Evolutionary conservation across 768 basidiomycete genomes (phyloP), one percentile per base, ranked within the genome.

Genomic region (Hebeloma cylindrosporum): DNA sequence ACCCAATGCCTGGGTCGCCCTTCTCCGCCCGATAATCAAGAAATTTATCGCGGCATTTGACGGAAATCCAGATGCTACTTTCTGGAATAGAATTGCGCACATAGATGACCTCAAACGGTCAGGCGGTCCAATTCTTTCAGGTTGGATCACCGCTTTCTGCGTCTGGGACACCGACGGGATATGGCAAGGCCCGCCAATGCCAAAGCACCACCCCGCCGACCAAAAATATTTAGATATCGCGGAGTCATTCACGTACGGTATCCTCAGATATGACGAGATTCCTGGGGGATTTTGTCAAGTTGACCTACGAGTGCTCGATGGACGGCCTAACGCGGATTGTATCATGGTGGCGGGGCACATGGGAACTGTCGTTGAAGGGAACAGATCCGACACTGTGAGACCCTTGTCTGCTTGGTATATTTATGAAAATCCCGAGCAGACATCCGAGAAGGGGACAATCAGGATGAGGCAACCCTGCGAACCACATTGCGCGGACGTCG

Each of bases 21-120:
- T 77, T 20, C 64, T 77, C 5, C 60, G 61, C 7, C 72, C 71
- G 0, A 55, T 77, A 16, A 50, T 77, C 32, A 27, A 50, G 23
- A 61, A 66, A 11, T 71, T 72, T 45, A 59, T 70, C 6, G 22
- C 48, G 3, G 63, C 71, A 5, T 74, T 68, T 36, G 64, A 68
- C n/a, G 37, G 55, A 9, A 51, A 30, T 21, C 54, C 3, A 48
- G 67, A 71, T 41, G 48, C 62, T 37, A 64, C 63, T 1, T 72
- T 72, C 47, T 72, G 71, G 71, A 63, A 63, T 43, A 60, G 59
- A 47, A 59, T 70, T 17, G 59, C 62, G 31, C 48, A 56, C 11
- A n/a, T n/a, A n/a, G 34, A 44, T 14, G 31, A 51, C 33, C 37
- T 45, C 9, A 31, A 40, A 7, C 54, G 54, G 16, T 55, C 54